Conservation (phyloP, 306 rosid species). For the Luffa aegyptiaca region DNA sequence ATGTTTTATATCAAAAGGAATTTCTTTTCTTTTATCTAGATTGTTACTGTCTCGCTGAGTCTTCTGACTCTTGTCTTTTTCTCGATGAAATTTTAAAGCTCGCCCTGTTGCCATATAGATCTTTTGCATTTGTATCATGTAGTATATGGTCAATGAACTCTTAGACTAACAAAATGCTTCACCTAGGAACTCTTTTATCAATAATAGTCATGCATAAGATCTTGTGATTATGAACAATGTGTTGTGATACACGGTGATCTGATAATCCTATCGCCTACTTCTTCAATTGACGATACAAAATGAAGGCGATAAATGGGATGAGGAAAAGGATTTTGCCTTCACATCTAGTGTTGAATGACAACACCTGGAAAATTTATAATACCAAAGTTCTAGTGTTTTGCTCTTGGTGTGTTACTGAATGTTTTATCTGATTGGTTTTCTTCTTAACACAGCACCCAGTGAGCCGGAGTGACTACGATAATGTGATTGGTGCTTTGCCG, state of each 20-base stretch:
- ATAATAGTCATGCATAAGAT: not conserved
- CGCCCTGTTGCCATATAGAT: not conserved
- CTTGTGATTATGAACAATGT: not conserved
- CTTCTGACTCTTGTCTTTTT: not conserved
- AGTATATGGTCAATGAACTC: not conserved
- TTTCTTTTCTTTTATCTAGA: not conserved
- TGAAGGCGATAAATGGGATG: not conserved
- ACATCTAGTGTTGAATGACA: not conserved
- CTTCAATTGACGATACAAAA: not conserved
- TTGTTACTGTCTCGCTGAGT: not conserved
- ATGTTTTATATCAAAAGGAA: not conserved
- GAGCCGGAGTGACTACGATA: slow-evolving; percentile 78
- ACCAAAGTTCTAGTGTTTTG: not conserved
- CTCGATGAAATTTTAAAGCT: not conserved
- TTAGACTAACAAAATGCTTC: not conserved
- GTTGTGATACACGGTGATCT: not conserved
- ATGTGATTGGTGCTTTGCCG: slow-evolving; percentile 78
- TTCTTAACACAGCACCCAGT: slow-evolving; percentile 46
- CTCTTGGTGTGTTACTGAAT: not conserved
- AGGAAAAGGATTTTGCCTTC: not conserved
- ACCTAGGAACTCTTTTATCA: not conserved
- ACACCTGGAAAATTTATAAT: not conserved
- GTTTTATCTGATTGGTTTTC: slow-evolving; percentile 12
- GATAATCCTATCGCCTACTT: not conserved
- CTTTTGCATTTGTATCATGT: not conserved